phyloP scores from a whole-genome alignment of 225 moss, liverwort and hornwort species.

The Climacium dendroides region DNA sequence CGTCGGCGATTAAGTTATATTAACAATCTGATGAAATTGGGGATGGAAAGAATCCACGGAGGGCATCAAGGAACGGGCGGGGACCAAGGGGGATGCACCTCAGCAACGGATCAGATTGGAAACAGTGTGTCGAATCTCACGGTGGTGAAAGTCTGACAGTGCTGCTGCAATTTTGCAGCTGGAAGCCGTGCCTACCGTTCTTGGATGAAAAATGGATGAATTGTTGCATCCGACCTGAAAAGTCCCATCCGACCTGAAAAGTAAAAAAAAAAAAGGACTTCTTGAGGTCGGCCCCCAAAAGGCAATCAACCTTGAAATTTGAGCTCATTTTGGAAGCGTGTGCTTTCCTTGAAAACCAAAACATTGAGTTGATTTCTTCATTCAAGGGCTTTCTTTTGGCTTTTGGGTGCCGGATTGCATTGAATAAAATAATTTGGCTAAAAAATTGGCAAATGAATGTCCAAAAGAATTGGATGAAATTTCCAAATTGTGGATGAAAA shows the following conservation, averaged over 20 bases:
- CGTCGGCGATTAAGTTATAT: neutral
- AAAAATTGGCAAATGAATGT: too few relatives aligned
- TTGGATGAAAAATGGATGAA: neutral
- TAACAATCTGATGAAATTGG: neutral
- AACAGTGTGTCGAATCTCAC: neutral
- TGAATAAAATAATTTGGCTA: too few relatives aligned
- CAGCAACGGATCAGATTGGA: neutral
- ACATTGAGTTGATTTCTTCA: fast-evolving
- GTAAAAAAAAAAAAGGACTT: too few relatives aligned
- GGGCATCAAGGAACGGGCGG: neutral
- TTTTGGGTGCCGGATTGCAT: too few relatives aligned
- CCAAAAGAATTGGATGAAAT: too few relatives aligned
- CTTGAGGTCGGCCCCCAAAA: too few relatives aligned
- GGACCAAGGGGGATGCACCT: neutral
- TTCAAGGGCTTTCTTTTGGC: too few relatives aligned
- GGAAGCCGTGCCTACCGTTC: too few relatives aligned
- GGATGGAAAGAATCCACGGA: neutral
- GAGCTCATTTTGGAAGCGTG: neutral
- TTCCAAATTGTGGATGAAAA: too few relatives aligned
- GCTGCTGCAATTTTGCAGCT: neutral
- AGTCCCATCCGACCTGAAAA: too few relatives aligned
- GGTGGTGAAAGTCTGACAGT: neutral
- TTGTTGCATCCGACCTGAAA: too few relatives aligned
- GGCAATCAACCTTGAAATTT: neutral
- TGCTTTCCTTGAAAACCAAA: neutral